These are phyloP conservation scores for Colletotrichum navitas DNA, from an alignment of 2,329 filamentous ascomycete genomes.

Conservation along the genomic window DNA sequence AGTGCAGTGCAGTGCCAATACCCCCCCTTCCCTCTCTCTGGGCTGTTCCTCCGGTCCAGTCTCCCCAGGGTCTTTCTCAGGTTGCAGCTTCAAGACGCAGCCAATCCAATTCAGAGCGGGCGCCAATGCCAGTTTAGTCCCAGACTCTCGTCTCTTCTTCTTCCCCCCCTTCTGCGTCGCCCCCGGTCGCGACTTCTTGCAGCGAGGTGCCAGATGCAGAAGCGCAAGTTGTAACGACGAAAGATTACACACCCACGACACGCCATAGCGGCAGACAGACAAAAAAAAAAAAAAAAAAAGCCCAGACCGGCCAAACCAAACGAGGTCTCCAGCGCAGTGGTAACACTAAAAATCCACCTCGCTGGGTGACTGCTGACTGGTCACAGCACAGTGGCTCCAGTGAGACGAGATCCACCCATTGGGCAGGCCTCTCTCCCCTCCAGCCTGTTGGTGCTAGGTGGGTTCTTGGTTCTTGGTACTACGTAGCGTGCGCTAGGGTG, in stretches of 20 bases:
- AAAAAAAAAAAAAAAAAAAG: constrained; percentile 24
- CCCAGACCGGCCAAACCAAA: constrained; percentile 31
- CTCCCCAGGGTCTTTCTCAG: constrained; percentile 11
- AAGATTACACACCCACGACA: neutral
- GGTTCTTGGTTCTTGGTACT: neutral
- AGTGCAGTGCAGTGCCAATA: neutral
- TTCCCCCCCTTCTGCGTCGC: no score
- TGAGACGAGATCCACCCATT: constrained; percentile 22
- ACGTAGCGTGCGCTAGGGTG: neutral
- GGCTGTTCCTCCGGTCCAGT: constrained; percentile 2
- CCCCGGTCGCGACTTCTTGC: neutral
- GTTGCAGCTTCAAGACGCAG: constrained; percentile 23
- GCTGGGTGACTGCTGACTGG: constrained; percentile 34
- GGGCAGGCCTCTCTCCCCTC: neutral
- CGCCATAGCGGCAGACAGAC: neutral
- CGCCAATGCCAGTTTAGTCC: constrained; percentile 11
- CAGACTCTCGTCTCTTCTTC: neutral
- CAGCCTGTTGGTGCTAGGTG: neutral
- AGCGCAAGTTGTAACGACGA: neutral
- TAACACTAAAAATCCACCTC: constrained; percentile 40
- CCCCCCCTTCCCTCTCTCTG: neutral
- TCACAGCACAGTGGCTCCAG: constrained; percentile 31
- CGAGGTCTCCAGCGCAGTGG: constrained; percentile 37
- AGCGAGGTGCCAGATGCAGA: neutral
- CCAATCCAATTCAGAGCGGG: constrained; percentile 17